A percentile compares a stretch with the other conserved stretches of the same genome.
Conservation (phyloP, 257 asterid species). For the Hygrophila difformis region DNA sequence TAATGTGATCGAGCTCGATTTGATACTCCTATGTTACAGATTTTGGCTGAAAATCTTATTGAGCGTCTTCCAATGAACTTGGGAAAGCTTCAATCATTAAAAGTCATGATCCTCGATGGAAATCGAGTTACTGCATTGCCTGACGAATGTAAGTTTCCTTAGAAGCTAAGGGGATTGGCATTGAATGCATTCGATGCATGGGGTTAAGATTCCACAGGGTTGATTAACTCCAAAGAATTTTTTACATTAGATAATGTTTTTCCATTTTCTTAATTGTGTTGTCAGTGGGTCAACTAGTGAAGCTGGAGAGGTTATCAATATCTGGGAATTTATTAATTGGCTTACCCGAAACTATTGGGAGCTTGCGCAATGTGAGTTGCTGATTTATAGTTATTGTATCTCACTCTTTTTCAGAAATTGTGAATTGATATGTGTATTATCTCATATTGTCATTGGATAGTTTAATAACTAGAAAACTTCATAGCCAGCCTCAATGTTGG, state of each 20-base stretch:
- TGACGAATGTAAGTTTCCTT: slow-evolving; percentile 67
- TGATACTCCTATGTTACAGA: slow-evolving; percentile 30
- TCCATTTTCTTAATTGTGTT: neutral
- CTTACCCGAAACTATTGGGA: slow-evolving; percentile 95
- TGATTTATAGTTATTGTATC: slow-evolving; percentile 1
- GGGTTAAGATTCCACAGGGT: neutral
- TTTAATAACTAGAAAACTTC: no score
- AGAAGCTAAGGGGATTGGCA: slow-evolving; percentile 3
- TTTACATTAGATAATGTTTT: slow-evolving; percentile 12
- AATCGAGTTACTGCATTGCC: slow-evolving; percentile 75
- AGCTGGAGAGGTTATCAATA: slow-evolving; percentile 77
- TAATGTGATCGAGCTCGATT: slow-evolving; percentile 3
- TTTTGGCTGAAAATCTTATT: slow-evolving; percentile 75
- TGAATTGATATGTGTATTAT: neutral
- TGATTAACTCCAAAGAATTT: slow-evolving; percentile 11
- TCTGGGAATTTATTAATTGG: slow-evolving; percentile 48
- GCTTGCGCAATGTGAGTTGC: slow-evolving; percentile 90
- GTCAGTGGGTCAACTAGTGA: slow-evolving; percentile 98
- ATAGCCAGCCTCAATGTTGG: neutral
- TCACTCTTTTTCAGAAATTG: neutral
- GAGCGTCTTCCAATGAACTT: slow-evolving; percentile 74
- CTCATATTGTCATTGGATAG: neutral
- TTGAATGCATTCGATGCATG: slow-evolving; percentile 13
- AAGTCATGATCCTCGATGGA: slow-evolving; percentile 76
- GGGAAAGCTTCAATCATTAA: slow-evolving; percentile 84